Evolutionary conservation across 495 filamentous ascomycete genomes (phyloP), one percentile per base, ranked within the genome.

Genomic region (Hyaloscypha finlandica): DNA sequence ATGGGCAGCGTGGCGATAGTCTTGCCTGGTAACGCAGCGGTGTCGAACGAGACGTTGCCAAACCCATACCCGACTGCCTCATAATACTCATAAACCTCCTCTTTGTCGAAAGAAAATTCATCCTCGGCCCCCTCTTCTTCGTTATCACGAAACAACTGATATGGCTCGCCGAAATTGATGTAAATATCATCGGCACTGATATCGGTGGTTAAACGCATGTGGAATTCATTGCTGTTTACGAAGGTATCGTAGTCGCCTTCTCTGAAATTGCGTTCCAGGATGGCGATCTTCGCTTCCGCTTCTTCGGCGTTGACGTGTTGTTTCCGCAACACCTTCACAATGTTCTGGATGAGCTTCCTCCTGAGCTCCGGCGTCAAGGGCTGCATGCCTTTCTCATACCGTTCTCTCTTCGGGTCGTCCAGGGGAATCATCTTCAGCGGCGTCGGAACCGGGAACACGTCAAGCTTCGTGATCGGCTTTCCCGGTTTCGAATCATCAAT

Each of bases 1-100:
- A 66, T 66, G 6, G 37, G 55, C 11, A 66, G 56, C 5, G 64
- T 52, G 14, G 64, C 64, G 32, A 66, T 60, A 14, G 42, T 53
- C 16, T 32, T 31, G 55, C 55, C 37, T 9, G 64, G 55, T 33
- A 60, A 4, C 6, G 30, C 45, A 9, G 39, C 53, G 19, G 30
- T 25, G 53, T 64, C 32, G 16, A 64, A 32, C 16, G 30, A 42
- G 9, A 57, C 20, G 19, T 16, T 39, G 4, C 62, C 33, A 20
- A 64, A 64, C 9, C 62, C 52, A 30, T 48, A 48, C 4, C 42
- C 16, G 42, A 1, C 3, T 14, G 8, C 11, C 16, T 19, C 16
- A 19, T 4, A 16, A 19, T 48, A 48, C 16, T 48, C 16, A 4
- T n/a, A n/a, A n/a, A n/a, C n/a, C n/a, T n/a, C n/a, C n/a, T 48